phyloP scores from a whole-genome alignment of 2,329 filamentous ascomycete species.

The Thelonectria blattea region DNA sequence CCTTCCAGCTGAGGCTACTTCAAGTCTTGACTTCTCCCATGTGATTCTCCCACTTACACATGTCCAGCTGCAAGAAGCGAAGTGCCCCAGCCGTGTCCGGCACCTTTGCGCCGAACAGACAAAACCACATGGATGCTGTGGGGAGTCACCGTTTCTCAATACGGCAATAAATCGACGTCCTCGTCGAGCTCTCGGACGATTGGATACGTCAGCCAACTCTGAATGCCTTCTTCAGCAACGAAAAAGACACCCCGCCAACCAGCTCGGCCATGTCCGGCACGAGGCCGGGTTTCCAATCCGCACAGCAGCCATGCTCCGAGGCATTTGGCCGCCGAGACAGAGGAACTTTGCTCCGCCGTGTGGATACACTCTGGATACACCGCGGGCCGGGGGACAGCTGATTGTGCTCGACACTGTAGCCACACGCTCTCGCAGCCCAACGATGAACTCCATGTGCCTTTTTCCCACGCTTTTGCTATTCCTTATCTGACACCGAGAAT shows the following conservation, averaged over 20 bases:
- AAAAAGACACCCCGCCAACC: constrained; percentile 13
- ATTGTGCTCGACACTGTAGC: neutral
- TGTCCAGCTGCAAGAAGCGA: neutral
- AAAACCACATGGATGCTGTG: constrained; percentile 1
- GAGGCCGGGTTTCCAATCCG: constrained; percentile 8
- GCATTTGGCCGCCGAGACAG: neutral
- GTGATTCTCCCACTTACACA: neutral
- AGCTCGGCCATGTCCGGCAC: constrained; percentile 15
- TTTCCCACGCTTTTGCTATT: constrained; percentile 2
- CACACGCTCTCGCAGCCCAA: constrained; percentile 12
- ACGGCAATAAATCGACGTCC: constrained; percentile 27
- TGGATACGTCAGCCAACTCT: constrained; percentile 18
- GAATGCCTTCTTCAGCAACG: constrained; percentile 1
- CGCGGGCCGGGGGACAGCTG: neutral
- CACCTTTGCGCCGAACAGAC: constrained; percentile 28
- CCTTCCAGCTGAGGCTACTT: neutral
- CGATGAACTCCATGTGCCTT: constrained; percentile 11
- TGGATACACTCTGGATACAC: constrained; percentile 8
- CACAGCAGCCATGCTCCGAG: constrained; percentile 1
- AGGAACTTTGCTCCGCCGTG: constrained; percentile 5
- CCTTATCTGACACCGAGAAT: constrained; percentile 18
- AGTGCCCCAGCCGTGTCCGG: constrained; percentile 17
- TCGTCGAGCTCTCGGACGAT: neutral
- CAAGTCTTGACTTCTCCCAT: neutral
- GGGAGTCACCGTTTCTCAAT: constrained; percentile 21